Evolutionary conservation across 495 filamentous ascomycete species (phyloP), one percentile per base, ranked within the genome.

Genomic region (Extremus antarcticus): DNA sequence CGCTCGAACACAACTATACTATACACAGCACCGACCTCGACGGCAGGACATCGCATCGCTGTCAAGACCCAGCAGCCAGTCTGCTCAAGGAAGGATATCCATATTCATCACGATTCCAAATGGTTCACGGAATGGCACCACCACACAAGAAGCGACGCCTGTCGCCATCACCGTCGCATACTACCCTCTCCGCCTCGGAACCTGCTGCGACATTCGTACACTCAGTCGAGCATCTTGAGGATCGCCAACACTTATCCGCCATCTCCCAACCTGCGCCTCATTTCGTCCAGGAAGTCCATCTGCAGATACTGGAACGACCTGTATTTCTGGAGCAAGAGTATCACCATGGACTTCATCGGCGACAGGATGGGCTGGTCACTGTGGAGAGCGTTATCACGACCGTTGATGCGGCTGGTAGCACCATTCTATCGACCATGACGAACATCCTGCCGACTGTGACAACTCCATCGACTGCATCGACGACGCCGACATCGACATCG

Each of bases 201-300:
- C 40, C 39, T 3, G 35, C 19, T 9, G n/a, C 56, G 10, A 43
- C 25, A n/a, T 54, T 48, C 16, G 50, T 53, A 1, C 57, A 51
- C 24, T 21, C 21, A 19, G 22, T 55, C 32, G 47, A 56, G 15
- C 52, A 60, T 24, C 41, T 56, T 4, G 21, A 48, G 4, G 24
- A 53, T 15, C 56, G 40, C 21, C 11, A 13, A 21, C 39, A 47
- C 40, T 16, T 20, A 1, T 20, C 52, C 16, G n/a, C 57, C 9
- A 32, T n/a, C 43, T 3, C 29, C 4, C 53, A 20, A 2, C 40
- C 39, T 21, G 25, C 41, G 0, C 55, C 58, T 39, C 55, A 51
- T n/a, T 35, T 16, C 22, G 38, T 62, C 13, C 55, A 62, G 41
- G 59, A 62, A 43, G 41, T 62, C 8, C 59, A 62, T 23, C 35